Percentiles rank a stretch among this genome's conserved stretches.
phyloP scores from a whole-genome alignment of 768 basidiomycete species.

The Mycena indigotica region DNA sequence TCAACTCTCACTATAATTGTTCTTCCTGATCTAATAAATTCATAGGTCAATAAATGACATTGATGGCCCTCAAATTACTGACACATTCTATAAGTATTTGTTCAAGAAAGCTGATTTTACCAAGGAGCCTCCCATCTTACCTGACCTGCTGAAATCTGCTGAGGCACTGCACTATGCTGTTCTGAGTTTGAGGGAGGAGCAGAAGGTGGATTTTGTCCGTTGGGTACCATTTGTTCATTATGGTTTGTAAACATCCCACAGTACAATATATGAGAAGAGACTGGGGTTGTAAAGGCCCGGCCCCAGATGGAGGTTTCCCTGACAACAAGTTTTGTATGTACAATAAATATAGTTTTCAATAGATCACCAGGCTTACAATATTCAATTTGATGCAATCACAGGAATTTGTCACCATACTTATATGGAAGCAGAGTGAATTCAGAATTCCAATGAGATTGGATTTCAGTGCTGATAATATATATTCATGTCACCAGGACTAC shows the following conservation, averaged over 20 bases:
- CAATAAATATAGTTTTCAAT: too few species aligned
- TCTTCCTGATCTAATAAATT: background rate
- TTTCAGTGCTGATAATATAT: too few species aligned
- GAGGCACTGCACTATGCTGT: constrained; percentile 1
- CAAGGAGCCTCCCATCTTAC: background rate
- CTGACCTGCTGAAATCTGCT: background rate
- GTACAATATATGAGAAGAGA: too few species aligned
- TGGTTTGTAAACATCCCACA: background rate
- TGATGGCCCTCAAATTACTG: constrained; percentile 2
- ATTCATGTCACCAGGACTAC: too few species aligned
- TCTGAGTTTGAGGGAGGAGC: background rate
- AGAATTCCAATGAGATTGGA: too few species aligned
- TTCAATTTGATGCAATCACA: too few species aligned
- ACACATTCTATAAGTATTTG: constrained; percentile 1
- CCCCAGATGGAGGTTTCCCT: too few species aligned
- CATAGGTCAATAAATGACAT: constrained; percentile 1
- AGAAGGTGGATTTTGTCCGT: background rate
- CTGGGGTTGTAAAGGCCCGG: too few species aligned
- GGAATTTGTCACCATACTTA: too few species aligned
- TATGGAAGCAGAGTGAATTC: too few species aligned
- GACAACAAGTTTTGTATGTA: too few species aligned
- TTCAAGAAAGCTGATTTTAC: background rate
- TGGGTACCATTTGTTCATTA: constrained; percentile 8
- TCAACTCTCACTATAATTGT: background rate
- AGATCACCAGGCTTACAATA: too few species aligned